These are phyloP conservation scores for Rhodotorula sp. DNA, from an alignment of 1,284 basidiomycete genomes.

Conservation along the genomic window DNA sequence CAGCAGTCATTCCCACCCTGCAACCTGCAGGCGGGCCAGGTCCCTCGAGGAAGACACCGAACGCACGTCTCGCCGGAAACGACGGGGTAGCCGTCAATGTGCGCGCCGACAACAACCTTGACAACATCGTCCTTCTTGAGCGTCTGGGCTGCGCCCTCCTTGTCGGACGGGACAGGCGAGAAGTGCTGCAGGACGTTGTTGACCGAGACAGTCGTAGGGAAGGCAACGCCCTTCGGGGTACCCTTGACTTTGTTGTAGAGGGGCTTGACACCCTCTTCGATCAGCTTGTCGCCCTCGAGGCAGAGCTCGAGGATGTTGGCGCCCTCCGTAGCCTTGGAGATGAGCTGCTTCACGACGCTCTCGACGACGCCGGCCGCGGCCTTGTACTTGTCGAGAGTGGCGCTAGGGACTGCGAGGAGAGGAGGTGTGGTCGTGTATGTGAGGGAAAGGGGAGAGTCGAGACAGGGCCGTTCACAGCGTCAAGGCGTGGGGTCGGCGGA, in stretches of 20 bases:
- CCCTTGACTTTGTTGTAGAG: slow-evolving; percentile 93
- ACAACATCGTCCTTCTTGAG: slow-evolving; percentile 89
- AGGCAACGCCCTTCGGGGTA: slow-evolving; percentile 67
- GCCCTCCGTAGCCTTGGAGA: slow-evolving; percentile 72
- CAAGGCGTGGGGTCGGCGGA: neutral
- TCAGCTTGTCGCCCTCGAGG: slow-evolving; percentile 84
- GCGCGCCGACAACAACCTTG: slow-evolving; percentile 91
- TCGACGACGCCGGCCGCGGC: slow-evolving; percentile 82
- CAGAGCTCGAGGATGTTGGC: slow-evolving; percentile 81
- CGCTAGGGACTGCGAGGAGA: slow-evolving; percentile 32
- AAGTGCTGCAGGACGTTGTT: slow-evolving; percentile 67
- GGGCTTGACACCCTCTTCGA: slow-evolving; percentile 77
- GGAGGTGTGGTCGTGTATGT: neutral
- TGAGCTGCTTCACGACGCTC: slow-evolving; percentile 79
- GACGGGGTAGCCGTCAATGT: slow-evolving; percentile 88
- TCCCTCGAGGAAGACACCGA: neutral
- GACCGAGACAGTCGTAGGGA: slow-evolving; percentile 89
- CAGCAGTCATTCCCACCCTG: no score
- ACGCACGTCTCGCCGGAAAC: slow-evolving; percentile 78
- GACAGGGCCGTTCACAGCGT: neutral
- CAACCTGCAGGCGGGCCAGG: neutral
- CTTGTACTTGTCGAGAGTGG: slow-evolving; percentile 43
- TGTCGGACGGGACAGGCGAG: slow-evolving; percentile 58
- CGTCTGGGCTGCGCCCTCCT: slow-evolving; percentile 67
- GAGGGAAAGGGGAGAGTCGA: neutral